phyloP scores from a whole-genome alignment of 371 early-diverging fungal genomes.

The Syncephalastrum monosporum region DNA sequence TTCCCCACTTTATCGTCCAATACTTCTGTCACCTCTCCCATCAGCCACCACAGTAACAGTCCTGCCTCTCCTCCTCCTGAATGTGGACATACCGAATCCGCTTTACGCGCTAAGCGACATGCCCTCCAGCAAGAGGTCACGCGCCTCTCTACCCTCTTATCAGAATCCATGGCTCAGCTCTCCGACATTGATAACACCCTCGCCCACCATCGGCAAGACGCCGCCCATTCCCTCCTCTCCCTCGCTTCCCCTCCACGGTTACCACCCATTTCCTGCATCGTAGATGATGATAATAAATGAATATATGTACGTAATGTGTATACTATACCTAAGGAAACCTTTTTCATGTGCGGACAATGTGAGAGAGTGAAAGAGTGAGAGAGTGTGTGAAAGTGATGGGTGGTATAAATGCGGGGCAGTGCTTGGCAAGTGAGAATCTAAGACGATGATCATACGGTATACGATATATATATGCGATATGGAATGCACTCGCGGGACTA shows the following conservation, averaged over 20 bases:
- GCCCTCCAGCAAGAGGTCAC: slow-evolving; percentile 57
- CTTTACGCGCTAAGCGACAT: slow-evolving; percentile 50
- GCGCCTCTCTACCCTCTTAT: slow-evolving; percentile 48
- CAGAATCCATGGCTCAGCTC: slow-evolving; percentile 51
- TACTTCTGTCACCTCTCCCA: not conserved
- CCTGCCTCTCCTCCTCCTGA: slow-evolving; percentile 11
- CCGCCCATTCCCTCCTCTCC: slow-evolving; percentile 10
- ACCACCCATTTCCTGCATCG: slow-evolving; percentile 6
- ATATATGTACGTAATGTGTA: too few relatives aligned
- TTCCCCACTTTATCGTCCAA: not conserved
- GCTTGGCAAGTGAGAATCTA: too few relatives aligned
- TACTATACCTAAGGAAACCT: too few relatives aligned
- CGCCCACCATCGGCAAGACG: slow-evolving; percentile 14
- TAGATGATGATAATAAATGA: too few relatives aligned
- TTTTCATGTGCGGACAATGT: too few relatives aligned
- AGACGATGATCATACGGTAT: too few relatives aligned
- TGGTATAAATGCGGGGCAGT: too few relatives aligned
- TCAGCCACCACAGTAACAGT: not conserved
- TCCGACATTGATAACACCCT: slow-evolving; percentile 50
- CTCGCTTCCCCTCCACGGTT: slow-evolving; percentile 3
- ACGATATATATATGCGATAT: too few relatives aligned
- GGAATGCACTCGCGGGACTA: too few relatives aligned
- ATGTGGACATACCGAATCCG: slow-evolving; percentile 36
- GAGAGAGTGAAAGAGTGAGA: too few relatives aligned
- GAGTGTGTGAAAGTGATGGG: too few relatives aligned